Percentiles rank a stretch among this genome's conserved stretches.
Evolutionary conservation across 2,329 filamentous ascomycete species (phyloP).

Genomic region (Penicillium sp.): DNA sequence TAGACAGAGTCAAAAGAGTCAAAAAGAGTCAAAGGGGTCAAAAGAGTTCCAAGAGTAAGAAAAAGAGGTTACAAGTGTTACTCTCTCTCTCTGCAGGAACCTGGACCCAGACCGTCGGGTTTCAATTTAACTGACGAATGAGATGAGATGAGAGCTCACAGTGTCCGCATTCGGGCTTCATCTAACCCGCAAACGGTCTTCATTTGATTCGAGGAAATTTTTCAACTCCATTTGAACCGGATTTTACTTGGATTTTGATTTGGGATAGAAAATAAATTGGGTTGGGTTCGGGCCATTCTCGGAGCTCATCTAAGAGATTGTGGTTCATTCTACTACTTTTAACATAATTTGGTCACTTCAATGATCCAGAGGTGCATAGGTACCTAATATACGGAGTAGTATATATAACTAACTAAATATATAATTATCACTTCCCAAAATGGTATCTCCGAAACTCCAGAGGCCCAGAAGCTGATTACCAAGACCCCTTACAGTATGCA

Average conservation of each 20-base stretch:
- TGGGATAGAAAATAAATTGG: too few species aligned
- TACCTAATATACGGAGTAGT: too few species aligned
- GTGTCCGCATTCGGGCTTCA: conserved; percentile 1
- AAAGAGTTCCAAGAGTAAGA: neutral
- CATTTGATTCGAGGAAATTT: neutral
- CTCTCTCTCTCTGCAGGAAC: neutral
- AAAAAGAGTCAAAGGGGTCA: too few species aligned
- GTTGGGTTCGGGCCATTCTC: too few species aligned
- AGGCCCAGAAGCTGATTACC: neutral
- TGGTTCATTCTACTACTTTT: too few species aligned
- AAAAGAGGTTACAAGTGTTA: neutral
- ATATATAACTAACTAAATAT: too few species aligned
- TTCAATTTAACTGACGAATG: neutral
- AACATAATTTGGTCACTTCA: too few species aligned
- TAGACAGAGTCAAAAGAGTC: too few species aligned
- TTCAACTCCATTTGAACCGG: neutral
- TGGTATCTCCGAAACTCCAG: neutral
- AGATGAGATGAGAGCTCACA: neutral
- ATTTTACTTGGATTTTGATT: neutral
- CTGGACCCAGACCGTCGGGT: conserved; percentile 3
- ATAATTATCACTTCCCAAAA: too few species aligned
- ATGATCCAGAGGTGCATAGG: too few species aligned
- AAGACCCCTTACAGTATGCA: conserved; percentile 9
- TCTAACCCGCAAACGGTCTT: neutral
- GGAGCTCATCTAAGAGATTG: too few species aligned